These are phyloP conservation scores for Diplodia sapinea DNA, from an alignment of 2,329 filamentous ascomycete genomes.

Conservation along the genomic window DNA sequence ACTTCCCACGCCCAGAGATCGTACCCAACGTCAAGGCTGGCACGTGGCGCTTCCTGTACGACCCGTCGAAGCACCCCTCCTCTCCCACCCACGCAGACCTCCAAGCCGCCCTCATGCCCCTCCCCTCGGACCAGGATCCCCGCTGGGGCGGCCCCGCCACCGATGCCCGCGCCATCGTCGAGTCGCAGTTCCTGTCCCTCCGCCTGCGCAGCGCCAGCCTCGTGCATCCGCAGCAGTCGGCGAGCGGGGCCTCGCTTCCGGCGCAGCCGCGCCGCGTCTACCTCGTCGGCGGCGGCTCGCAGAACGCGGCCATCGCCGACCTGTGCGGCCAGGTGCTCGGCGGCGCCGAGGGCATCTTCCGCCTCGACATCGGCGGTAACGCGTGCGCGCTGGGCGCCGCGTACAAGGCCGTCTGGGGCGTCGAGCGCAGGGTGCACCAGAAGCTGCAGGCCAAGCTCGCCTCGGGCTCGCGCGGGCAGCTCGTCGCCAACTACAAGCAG, in stretches of 20 bases:
- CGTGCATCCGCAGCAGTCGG: slow-evolving; percentile 57
- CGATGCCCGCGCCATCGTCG: slow-evolving; percentile 87
- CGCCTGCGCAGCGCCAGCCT: slow-evolving; percentile 82
- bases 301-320: slow-evolving; percentile 86
- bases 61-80: slow-evolving; percentile 47
- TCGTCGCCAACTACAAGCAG: slow-evolving; percentile 1
- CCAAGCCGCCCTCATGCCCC: slow-evolving; percentile 48
- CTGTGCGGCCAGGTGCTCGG: slow-evolving; percentile 88
- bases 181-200: slow-evolving; percentile 93
- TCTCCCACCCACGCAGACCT: not conserved
- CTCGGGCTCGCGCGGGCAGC: not conserved
- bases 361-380: slow-evolving; percentile 91
- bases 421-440: slow-evolving; percentile 62
- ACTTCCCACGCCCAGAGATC: slow-evolving; percentile 93
- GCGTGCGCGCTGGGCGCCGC: slow-evolving; percentile 92
- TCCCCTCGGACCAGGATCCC: slow-evolving; percentile 55
- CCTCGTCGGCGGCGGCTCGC: slow-evolving; percentile 88
- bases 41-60: slow-evolving; percentile 80
- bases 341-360: slow-evolving; percentile 86
- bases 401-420: slow-evolving; percentile 94
- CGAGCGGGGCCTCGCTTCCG: slow-evolving; percentile 64
- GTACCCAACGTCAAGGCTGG: slow-evolving; percentile 88
- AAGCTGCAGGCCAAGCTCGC: not conserved
- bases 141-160: slow-evolving; percentile 61
- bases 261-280: slow-evolving; percentile 89